Evolutionary conservation across 2,329 filamentous ascomycete species (phyloP).

Genomic region (Aspergillus awamori): DNA sequence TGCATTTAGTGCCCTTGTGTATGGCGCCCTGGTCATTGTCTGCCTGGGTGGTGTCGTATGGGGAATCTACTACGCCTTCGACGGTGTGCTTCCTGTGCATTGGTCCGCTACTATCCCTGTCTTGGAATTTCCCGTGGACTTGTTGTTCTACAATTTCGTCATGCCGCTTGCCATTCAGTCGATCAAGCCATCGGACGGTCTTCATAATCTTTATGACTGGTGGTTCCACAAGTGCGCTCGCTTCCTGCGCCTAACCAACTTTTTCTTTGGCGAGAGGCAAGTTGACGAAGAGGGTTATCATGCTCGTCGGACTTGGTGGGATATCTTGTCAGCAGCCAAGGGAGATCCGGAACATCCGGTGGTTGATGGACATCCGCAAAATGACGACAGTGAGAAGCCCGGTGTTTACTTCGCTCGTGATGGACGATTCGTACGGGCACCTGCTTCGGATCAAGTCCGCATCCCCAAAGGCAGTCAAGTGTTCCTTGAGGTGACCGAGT

Average conservation of each 20-base stretch:
- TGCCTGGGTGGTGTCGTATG: slow-evolving; percentile 96
- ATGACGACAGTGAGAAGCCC: slow-evolving; percentile 44
- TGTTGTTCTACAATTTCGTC: slow-evolving; percentile 95
- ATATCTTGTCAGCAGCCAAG: slow-evolving; percentile 38
- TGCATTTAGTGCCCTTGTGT: slow-evolving; percentile 91
- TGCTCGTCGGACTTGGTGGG: slow-evolving; percentile 62
- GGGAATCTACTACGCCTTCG: slow-evolving; percentile 72
- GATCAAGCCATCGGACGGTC: slow-evolving; percentile 79
- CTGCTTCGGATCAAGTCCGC: slow-evolving; percentile 91
- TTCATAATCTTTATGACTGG: slow-evolving; percentile 89
- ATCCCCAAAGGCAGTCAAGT: slow-evolving; percentile 82
- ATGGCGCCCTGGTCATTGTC: slow-evolving; percentile 87
- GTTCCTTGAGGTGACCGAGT: slow-evolving; percentile 74
- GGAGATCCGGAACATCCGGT: slow-evolving; percentile 43
- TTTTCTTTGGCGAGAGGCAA: slow-evolving; percentile 83
- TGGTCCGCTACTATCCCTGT: slow-evolving; percentile 93
- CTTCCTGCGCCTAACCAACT: slow-evolving; percentile 79
- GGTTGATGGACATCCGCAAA: slow-evolving; percentile 34
- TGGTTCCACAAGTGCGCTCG: slow-evolving; percentile 91
- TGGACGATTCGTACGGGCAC: slow-evolving; percentile 86
- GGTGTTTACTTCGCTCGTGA: slow-evolving; percentile 64
- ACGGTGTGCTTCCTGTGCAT: slow-evolving; percentile 80
- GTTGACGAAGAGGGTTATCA: slow-evolving; percentile 79
- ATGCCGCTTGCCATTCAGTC: slow-evolving; percentile 85
- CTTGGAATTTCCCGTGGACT: slow-evolving; percentile 89